These are phyloP conservation scores for Yamadazyma triangularis DNA, from an alignment of 1,139 yeast genomes.

Conservation along the genomic window DNA sequence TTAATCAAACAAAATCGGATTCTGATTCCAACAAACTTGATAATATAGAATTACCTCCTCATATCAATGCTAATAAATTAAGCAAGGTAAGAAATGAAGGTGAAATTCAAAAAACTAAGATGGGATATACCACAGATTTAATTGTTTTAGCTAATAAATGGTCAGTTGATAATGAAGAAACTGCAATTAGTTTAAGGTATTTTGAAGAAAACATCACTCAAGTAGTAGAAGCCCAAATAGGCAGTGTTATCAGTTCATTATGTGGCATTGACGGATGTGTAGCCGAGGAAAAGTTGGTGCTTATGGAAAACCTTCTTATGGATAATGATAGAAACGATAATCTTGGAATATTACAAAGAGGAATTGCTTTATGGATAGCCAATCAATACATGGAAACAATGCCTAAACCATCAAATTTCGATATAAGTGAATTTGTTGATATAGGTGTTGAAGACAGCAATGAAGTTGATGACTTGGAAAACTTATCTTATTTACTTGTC, in stretches of 20 bases:
- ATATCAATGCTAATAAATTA: conserved; percentile 30
- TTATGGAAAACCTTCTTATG: background rate
- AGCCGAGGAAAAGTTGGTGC: background rate
- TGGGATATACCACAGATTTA: conserved; percentile 13
- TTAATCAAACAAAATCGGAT: conserved; percentile 9
- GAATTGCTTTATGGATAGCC: conserved; percentile 30
- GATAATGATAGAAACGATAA: background rate
- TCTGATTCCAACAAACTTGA: conserved; percentile 36
- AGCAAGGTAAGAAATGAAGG: conserved; percentile 8
- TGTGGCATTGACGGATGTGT: conserved; percentile 3
- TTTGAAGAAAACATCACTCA: conserved; percentile 12
- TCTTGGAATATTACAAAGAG: conserved; percentile 3
- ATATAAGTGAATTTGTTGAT: conserved; percentile 24
- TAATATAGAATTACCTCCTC: conserved; percentile 35
- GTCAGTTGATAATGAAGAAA: conserved; percentile 2
- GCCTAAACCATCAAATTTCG: conserved; percentile 11
- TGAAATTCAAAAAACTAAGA: conserved; percentile 7
- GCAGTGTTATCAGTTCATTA: conserved; percentile 11
- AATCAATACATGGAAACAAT: conserved; percentile 13
- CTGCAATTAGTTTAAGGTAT: conserved; percentile 2
- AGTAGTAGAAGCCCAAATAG: conserved; percentile 14
- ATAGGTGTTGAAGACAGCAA: conserved; percentile 11
- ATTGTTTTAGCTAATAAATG: conserved; percentile 15
- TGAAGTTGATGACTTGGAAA: conserved; percentile 3
- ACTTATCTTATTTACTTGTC: conserved; percentile 9